Conservation (phyloP, 306 rosid genomes). For the Hippophae rhamnoides region DNA sequence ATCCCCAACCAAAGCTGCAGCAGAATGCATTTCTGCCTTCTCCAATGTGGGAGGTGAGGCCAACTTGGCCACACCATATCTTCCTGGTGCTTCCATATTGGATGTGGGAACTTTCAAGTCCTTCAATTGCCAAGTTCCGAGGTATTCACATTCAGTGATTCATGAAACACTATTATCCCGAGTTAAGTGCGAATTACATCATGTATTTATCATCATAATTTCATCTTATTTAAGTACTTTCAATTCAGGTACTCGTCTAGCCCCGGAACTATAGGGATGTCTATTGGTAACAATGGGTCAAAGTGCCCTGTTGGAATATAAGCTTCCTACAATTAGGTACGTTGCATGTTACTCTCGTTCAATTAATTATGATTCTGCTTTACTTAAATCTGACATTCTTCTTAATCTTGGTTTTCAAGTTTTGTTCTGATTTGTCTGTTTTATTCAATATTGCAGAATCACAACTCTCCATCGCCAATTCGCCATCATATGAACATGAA, state of each 20-base stretch:
- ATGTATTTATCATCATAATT: too few species aligned
- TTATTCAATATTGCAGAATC: conserved; percentile 29
- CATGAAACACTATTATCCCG: too few species aligned
- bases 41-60: conserved; percentile 34
- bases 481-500: conserved; percentile 15
- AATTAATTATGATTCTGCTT: too few species aligned
- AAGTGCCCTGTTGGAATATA: conserved; percentile 73
- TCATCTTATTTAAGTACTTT: neutral
- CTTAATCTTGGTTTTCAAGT: neutral
- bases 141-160: conserved; percentile 27
- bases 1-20: conserved; percentile 72
- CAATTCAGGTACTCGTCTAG: conserved; percentile 61
- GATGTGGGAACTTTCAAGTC: conserved; percentile 82
- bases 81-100: conserved; percentile 33
- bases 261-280: conserved; percentile 78
- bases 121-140: conserved; percentile 82
- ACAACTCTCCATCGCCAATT: conserved; percentile 17
- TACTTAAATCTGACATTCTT: neutral
- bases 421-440: conserved; percentile 12
- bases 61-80: conserved; percentile 10
- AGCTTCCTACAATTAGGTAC: conserved; percentile 39
- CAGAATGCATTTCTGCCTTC: conserved; percentile 39
- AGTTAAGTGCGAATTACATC: neutral
- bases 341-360: neutral
- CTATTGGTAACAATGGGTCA: conserved; percentile 55